phyloP scores from a whole-genome alignment of 2,329 filamentous ascomycete genomes.

The Penicillium sp. region DNA sequence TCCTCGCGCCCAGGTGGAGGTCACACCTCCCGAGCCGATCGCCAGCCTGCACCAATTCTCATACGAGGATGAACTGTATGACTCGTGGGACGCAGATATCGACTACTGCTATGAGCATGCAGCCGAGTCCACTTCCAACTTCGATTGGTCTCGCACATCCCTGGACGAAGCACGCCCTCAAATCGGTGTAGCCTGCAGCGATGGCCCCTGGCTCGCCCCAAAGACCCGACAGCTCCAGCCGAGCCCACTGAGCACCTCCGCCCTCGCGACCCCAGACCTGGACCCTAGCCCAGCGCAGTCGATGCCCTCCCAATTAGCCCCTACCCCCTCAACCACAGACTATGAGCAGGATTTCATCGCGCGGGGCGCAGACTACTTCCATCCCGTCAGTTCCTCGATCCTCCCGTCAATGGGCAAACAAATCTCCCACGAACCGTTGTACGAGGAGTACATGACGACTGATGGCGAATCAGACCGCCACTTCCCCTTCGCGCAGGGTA shows the following conservation, averaged over 20 bases:
- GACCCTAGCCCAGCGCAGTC: conserved; percentile 30
- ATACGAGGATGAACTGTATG: conserved; percentile 27
- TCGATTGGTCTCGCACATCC: conserved; percentile 46
- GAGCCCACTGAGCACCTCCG: conserved; percentile 21
- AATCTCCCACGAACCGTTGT: conserved; percentile 28
- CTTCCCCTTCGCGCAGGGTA: conserved; percentile 36
- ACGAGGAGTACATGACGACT: conserved; percentile 36
- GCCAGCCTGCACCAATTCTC: conserved; percentile 14
- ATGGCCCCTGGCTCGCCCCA: conserved; percentile 9
- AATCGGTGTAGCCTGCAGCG: conserved; percentile 12
- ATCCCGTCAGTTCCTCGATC: conserved; percentile 25
- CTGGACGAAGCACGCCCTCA: conserved; percentile 24
- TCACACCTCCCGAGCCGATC: conserved; percentile 12
- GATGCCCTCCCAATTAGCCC: conserved; percentile 20
- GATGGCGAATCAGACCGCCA: conserved; percentile 43
- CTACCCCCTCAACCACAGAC: conserved; percentile 24
- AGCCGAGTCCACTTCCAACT: conserved; percentile 53
- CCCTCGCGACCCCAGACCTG: conserved; percentile 26
- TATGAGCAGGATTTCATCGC: conserved; percentile 23
- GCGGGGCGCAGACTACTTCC: conserved; percentile 20
- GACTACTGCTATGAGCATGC: conserved; percentile 56
- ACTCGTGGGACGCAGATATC: conserved; percentile 54
- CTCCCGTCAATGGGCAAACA: conserved; percentile 28
- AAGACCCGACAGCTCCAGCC: conserved; percentile 14
- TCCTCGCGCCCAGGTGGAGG: conserved; percentile 13